phyloP scores from a whole-genome alignment of 108 stramenopile genomes.

The Discostella stelligeroides region DNA sequence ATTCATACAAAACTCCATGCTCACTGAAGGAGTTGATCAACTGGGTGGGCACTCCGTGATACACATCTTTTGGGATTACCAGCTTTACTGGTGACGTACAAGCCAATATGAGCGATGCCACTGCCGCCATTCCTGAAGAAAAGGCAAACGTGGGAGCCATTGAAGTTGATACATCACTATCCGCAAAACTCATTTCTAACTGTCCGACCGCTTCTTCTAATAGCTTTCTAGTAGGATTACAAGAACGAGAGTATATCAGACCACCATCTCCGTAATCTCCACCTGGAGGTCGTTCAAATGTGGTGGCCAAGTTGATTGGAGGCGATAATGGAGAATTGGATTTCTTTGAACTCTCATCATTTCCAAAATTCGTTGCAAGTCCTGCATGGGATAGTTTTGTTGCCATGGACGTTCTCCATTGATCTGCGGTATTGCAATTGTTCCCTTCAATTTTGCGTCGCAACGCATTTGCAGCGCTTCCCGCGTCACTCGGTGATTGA shows the following conservation, averaged over 20 bases:
- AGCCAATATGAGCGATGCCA: conserved; percentile 70
- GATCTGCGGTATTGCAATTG: not conserved
- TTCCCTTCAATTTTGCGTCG: conserved; percentile 15
- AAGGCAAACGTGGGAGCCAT: conserved; percentile 66
- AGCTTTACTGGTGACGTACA: conserved; percentile 65
- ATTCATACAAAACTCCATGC: conserved; percentile 48
- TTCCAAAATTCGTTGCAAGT: conserved; percentile 13
- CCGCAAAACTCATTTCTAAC: conserved; percentile 51
- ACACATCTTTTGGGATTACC: conserved; percentile 71
- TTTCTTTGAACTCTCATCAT: not conserved
- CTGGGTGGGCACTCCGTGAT: conserved; percentile 85
- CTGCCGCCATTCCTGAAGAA: conserved; percentile 91
- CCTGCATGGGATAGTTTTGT: conserved; percentile 73
- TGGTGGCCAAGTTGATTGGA: conserved; percentile 77
- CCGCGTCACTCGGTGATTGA: conserved; percentile 27
- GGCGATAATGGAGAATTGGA: conserved; percentile 74
- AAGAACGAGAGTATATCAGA: conserved; percentile 66
- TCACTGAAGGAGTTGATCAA: conserved; percentile 56
- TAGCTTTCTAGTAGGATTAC: conserved; percentile 79
- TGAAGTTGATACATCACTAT: no score
- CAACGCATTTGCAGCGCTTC: conserved; percentile 16
- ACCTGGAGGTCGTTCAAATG: conserved; percentile 74
- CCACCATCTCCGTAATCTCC: conserved; percentile 63
- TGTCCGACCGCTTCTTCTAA: conserved; percentile 62
- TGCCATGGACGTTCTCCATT: conserved; percentile 21